Base-by-base conservation (phyloP, 73 alveolate genomes). In the Paramecium tetraurelia region DNA sequence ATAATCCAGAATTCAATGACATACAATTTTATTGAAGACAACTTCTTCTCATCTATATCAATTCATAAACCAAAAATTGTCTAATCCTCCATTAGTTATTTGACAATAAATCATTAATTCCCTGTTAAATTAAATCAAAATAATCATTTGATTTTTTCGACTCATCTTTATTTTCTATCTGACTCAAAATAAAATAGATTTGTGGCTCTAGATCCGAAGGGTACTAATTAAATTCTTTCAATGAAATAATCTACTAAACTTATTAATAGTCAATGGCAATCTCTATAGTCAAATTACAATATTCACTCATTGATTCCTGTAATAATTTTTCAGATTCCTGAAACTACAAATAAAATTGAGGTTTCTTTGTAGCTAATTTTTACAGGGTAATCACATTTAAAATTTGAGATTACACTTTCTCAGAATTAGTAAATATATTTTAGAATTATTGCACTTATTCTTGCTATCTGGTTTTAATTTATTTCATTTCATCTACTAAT, bases 31-130 rank as follows among this genome's bases (percentile, higher is more conserved):
- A 4, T 22, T 21, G 7, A 10, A 33, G 48, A 36, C 87, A 75
- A 33, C 87, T 75, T 31, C 21, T 16, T 36, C 48, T 21, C 35
- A 75, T 75, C 10, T 36, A 75, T 2, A 75, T 36, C 4, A 75
- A 36, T 21, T 36, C 41, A 40, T 40, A 33, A 36, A 75, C 58
- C 4, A 75, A 33, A 33, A 24, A 33, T 8, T 75, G 14, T 36
- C 87, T 75, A 75, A 75, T 75, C 14, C 87, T 75, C 87, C 87
- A 75, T 21, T 36, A 10, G 38, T 40, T 75, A 75, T 68, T 68
- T 31, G 40, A 27, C 4, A 68, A 68, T 31, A 31, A 7, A 68
- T 68, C 84, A 68, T 27, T 31, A n/a, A 33, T 33, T 12, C 46
- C 46, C 12, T 68, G n/a, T 24, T 68, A 31, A 27, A 31, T 31